A percentile compares a stretch with the other conserved stretches of the same genome.
Evolutionary conservation across 2,329 filamentous ascomycete genomes (phyloP).

Genomic region (Fusarium xyrophilum): DNA sequence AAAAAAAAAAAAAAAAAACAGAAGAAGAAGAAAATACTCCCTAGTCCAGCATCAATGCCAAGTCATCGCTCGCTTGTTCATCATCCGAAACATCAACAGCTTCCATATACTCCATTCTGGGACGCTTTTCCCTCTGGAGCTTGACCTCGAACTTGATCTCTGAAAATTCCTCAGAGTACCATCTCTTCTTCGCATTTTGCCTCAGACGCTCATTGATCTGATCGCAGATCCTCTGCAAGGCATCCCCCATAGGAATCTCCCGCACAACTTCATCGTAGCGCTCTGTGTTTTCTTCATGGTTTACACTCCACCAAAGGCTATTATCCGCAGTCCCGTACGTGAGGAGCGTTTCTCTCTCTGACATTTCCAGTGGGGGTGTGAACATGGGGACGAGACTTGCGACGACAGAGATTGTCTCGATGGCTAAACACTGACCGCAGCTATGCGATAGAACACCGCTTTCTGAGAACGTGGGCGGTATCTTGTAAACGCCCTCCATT

Average conservation of each 20-base stretch:
- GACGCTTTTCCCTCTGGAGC: not conserved
- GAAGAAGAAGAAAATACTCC: not conserved
- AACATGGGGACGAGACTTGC: not conserved
- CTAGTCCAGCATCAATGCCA: not conserved
- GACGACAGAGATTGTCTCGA: not conserved
- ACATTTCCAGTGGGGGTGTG: not conserved
- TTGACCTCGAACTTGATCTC: not conserved
- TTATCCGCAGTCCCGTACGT: not conserved
- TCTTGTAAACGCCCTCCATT: not conserved
- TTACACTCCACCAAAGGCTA: not conserved
- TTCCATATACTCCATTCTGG: not conserved
- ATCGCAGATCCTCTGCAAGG: not conserved
- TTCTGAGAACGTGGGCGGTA: conserved; percentile 1
- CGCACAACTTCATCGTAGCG: not conserved
- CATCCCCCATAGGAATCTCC: not conserved
- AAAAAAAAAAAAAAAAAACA: not conserved
- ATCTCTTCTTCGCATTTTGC: not conserved
- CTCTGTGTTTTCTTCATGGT: too few relatives aligned
- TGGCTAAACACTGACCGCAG: conserved; percentile 12
- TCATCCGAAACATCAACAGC: not conserved
- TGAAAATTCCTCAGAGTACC: not conserved
- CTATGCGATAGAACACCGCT: not conserved
- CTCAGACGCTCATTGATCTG: not conserved
- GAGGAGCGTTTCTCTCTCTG: not conserved
- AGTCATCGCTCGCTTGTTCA: not conserved